Percentiles rank a stretch among this genome's conserved stretches.
Evolutionary conservation across 345 rosid species (phyloP).

Genomic region (Balakata baccata): DNA sequence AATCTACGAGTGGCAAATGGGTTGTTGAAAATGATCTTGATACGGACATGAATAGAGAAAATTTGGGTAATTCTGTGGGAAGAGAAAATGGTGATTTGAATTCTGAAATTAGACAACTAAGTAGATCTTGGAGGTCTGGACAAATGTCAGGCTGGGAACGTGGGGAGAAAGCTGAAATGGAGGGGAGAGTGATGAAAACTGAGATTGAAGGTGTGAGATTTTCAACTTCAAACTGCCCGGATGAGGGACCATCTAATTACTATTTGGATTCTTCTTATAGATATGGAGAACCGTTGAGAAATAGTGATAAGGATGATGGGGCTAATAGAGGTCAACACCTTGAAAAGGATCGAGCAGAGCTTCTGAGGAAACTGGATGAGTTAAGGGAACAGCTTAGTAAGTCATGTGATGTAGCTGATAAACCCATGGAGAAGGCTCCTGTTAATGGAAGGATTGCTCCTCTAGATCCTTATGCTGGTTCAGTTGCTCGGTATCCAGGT

Average conservation of each 20-base stretch:
- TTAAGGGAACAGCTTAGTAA: constrained; percentile 72
- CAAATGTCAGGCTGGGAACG: constrained; percentile 30
- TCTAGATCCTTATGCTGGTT: constrained; percentile 39
- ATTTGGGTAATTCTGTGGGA: constrained; percentile 17
- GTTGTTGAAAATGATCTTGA: constrained; percentile 36
- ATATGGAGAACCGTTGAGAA: constrained; percentile 33
- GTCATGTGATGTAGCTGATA: constrained; percentile 48
- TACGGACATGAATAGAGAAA: constrained; percentile 19
- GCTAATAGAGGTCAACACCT: constrained; percentile 42
- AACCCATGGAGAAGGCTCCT: constrained; percentile 45
- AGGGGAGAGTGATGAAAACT: constrained; percentile 31
- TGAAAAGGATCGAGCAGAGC: constrained; percentile 61
- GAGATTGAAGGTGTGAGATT: constrained; percentile 47
- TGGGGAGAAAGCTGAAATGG: constrained; percentile 36
- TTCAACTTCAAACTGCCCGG: constrained; percentile 42
- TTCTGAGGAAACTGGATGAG: constrained; percentile 75
- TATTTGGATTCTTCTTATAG: constrained; percentile 39
- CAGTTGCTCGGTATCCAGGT: constrained; percentile 37
- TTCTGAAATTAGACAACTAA: constrained; percentile 26
- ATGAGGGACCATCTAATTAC: constrained; percentile 56
- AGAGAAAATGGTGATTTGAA: constrained; percentile 33
- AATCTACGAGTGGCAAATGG: constrained; percentile 35
- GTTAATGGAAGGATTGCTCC: constrained; percentile 37
- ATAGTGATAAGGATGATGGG: constrained; percentile 33
- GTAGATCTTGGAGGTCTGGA: constrained; percentile 44